Base-by-base conservation (phyloP, 768 basidiomycete species). In the Xanthoconium stramineum region DNA sequence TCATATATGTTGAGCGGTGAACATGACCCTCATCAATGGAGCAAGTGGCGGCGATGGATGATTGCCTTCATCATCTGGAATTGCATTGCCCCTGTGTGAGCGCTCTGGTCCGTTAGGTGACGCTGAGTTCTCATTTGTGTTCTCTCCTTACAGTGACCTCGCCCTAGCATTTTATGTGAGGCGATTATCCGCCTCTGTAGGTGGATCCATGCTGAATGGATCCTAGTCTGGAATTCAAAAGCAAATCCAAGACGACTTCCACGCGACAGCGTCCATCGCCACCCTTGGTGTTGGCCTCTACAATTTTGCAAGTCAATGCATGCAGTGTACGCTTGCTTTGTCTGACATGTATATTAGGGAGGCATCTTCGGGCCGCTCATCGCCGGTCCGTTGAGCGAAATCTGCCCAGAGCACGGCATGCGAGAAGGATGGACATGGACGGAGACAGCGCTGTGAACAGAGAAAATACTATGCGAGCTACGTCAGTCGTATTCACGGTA, bases 11-110 rank as follows among this genome's bases (percentile, higher is more conserved):
- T 67, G 50, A 61, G 55, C 35, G 57, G 57, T 17, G 64, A 64
- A 48, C 64, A 60, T 52, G 57, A 69, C 49, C 68, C 68, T 49
- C 68, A 50, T 37, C 61, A 62, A 47, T 69, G 68, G 69, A 63
- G 52, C 61, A 70, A 67, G 46, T 59, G 47, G 63, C 60, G 61
- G 13, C 62, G 68, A 32, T 70, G 69, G 61, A 50, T 57, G 54
- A 69, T 71, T 32, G 47, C 54, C n/a, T 58, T 71, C 32, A 61
- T 70, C 17, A 50, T 70, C 43, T 71, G 65, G 67, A 63, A 69
- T 37, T 53, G 57, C 15, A 69, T 71, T 19, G 69, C 69, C 32
- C 69, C 69, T 13, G 59, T 70, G 69, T 69, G n/a, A 49, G 69
- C 53, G 12, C 17, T 45, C 28, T 28, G 7, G 12, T 45, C 24